phyloP scores from a whole-genome alignment of 805 yeast species.

The Ogataea ramenticola region DNA sequence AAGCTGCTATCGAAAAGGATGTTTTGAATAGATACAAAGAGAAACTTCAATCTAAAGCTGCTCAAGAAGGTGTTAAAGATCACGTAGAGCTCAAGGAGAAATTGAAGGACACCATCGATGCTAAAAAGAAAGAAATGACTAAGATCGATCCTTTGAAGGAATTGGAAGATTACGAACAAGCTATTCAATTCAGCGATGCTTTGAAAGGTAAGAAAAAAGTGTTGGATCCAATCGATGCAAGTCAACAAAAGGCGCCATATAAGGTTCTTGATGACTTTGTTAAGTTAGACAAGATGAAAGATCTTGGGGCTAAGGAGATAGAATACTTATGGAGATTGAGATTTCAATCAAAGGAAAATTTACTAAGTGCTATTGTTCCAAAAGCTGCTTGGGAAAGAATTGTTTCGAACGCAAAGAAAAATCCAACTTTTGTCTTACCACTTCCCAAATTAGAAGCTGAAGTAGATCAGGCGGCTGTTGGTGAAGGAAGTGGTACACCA shows the following conservation, averaged over 20 bases:
- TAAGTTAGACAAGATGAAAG: slow-evolving; percentile 56
- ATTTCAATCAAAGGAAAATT: slow-evolving; percentile 52
- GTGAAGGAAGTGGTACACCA: slow-evolving; percentile 19
- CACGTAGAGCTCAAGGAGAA: slow-evolving; percentile 57
- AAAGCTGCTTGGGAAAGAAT: slow-evolving; percentile 54
- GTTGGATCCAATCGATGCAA: slow-evolving; percentile 29
- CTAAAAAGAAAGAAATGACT: slow-evolving; percentile 47
- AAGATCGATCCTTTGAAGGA: slow-evolving; percentile 65
- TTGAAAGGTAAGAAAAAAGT: slow-evolving; percentile 15
- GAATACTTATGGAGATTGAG: slow-evolving; percentile 87
- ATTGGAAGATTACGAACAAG: slow-evolving; percentile 40
- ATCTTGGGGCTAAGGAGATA: slow-evolving; percentile 53
- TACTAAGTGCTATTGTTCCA: slow-evolving; percentile 60
- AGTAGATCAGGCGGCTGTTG: neutral
- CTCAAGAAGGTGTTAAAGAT: slow-evolving; percentile 33
- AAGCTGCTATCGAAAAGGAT: slow-evolving; percentile 20
- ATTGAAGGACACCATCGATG: slow-evolving; percentile 53
- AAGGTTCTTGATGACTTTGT: slow-evolving; percentile 68
- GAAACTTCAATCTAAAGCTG: slow-evolving; percentile 33
- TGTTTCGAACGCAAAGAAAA: slow-evolving; percentile 55
- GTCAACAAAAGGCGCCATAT: slow-evolving; percentile 38
- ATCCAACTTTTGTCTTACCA: slow-evolving; percentile 87
- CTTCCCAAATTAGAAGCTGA: slow-evolving; percentile 55
- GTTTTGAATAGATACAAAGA: slow-evolving; percentile 31
- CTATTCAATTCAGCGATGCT: slow-evolving; percentile 11